Base-by-base conservation (phyloP, 495 filamentous ascomycete genomes). In the Penicillium malachiteum region DNA sequence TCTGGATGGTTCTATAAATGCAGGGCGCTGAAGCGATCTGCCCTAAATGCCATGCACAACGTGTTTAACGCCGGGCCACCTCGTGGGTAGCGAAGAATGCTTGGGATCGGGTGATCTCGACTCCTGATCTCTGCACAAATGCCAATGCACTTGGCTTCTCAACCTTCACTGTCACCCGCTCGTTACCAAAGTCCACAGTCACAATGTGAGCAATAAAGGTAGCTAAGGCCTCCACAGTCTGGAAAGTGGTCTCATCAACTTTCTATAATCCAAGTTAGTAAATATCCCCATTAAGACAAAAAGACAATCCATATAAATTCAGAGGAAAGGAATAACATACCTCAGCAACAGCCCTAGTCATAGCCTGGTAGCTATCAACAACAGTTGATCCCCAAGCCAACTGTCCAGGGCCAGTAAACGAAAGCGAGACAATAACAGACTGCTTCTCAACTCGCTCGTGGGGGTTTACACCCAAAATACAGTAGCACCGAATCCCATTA, bases 401-500 rank as follows among this genome's bases (percentile, higher is more conserved):
- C 58, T 76, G 70, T 3, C 71, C 74, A 38, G 61, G 62, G 8
- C 73, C 79, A 68, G 62, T 69, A 54, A 83, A 77, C 37, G 65
- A 70, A 54, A 83, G 58, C 12, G 76, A 78, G 32, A 84, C 68
- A 54, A 77, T 71, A 4, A 85, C 80, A 47, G 71, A 71, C 59
- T 85, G 82, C 58, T 81, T 82, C 66, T 83, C 80, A 32, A 81
- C 62, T 14, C 82, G 61, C 65, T 85, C 82, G 55, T 83, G 83
- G 12, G 78, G 72, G 44, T 85, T 84, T 6, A 85, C 78, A 0
- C 82, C 82, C 50, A 85, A 71, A 45, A 85, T 78, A 48, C 73
- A 76, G 47, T 76, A 64, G 57, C 75, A 78, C 11, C 74, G 63
- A 26, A 79, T 78, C 3, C 71, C 69, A 38, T 77, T 70, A 50